Evolutionary conservation across 768 basidiomycete genomes (phyloP).

Genomic region (Hypsizygus marmoreus): DNA sequence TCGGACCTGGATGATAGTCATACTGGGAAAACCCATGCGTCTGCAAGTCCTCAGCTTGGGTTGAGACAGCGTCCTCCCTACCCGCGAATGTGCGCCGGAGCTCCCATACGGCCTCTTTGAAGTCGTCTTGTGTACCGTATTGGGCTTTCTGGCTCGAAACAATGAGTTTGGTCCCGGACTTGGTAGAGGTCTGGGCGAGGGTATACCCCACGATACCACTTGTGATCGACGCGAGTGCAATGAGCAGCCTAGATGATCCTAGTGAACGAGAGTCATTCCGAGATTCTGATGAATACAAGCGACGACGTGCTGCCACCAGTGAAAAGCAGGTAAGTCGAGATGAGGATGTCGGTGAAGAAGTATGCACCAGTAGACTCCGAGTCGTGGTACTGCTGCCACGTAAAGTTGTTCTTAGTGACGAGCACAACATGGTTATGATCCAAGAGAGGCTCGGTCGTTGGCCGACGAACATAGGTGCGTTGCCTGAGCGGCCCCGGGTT

Average conservation of each 20-base stretch:
- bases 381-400: no score
- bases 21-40: conserved; percentile 57
- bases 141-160: conserved; percentile 20
- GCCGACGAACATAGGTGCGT: no score
- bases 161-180: not conserved
- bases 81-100: conserved; percentile 41
- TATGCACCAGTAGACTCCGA: no score
- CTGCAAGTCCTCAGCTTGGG: conserved; percentile 50
- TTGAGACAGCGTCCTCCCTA: conserved; percentile 45
- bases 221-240: conserved; percentile 11
- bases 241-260: not conserved
- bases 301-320: no score
- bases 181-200: conserved; percentile 8
- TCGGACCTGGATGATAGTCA: conserved; percentile 52
- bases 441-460: no score
- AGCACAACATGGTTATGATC: no score
- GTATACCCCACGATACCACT: conserved; percentile 18
- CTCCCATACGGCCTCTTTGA: conserved; percentile 52
- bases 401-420: no score
- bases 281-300: no score
- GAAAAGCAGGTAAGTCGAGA: no score
- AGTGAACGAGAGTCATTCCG: no score
- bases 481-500: no score
- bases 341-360: no score
- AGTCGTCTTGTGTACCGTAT: conserved; percentile 58